These are phyloP conservation scores for Penicillium canescens DNA, from an alignment of 495 filamentous ascomycete species.

Conservation along the genomic window DNA sequence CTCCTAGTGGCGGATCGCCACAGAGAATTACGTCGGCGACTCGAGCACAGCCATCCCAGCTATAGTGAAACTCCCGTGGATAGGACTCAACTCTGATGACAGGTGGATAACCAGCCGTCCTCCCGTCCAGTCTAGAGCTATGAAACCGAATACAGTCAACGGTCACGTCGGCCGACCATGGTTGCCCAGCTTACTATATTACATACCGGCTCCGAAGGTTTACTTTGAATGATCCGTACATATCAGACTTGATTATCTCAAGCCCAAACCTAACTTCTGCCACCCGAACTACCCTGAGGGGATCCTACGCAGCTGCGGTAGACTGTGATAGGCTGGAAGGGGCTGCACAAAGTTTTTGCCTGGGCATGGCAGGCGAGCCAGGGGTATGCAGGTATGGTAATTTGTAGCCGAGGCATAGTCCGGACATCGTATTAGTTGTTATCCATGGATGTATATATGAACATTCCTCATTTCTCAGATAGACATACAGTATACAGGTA, in stretches of 20 bases:
- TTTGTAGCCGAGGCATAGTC: background rate
- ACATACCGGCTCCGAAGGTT: constrained; percentile 1
- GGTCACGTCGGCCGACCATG: constrained; percentile 6
- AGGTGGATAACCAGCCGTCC: background rate
- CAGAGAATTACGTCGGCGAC: constrained; percentile 9
- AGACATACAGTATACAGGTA: no score
- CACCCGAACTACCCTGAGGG: constrained; percentile 6
- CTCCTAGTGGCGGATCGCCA: constrained; percentile 3
- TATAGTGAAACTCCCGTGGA: background rate
- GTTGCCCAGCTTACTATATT: constrained; percentile 6
- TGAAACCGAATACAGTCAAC: background rate
- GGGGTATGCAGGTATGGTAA: background rate
- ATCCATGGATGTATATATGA: no score
- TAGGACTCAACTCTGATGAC: background rate
- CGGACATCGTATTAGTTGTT: no score
- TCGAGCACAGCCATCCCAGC: background rate
- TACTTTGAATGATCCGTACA: constrained; percentile 11
- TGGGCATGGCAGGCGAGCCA: constrained; percentile 15
- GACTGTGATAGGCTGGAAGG: constrained; percentile 13
- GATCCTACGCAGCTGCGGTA: background rate
- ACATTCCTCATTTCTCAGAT: no score
- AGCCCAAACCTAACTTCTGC: constrained; percentile 9
- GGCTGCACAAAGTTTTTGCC: constrained; percentile 9
- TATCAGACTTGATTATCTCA: background rate
- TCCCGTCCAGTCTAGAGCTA: no score